Base-by-base conservation (phyloP, 148 eudicot species). In the Fagopyrum esculentum region DNA sequence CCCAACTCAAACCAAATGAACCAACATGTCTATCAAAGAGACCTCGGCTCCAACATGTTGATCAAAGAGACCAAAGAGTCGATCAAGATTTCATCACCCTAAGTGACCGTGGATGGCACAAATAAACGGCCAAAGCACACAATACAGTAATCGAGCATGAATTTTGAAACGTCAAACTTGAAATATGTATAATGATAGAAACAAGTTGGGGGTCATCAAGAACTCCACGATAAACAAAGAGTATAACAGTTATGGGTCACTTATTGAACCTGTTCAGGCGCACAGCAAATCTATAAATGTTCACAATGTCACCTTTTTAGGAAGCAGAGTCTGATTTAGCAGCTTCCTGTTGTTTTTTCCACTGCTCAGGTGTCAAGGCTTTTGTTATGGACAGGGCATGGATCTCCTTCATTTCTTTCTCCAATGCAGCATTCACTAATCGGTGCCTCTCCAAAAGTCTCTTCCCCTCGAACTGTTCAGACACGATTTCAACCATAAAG, bases 371-470 rank as follows among this genome's bases (percentile, higher is more conserved):
- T 6, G 98, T 93, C 76, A 87, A 72, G 51, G 90, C 88, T 76
- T 91, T 93, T 75, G 87, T 88, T 12, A 93, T 89, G 12, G 98
- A 93, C 19, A 93, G 89, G 66, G 98, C 98, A 49, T 93, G 98
- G 73, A 93, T 93, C 74, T 89, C 88, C 78, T 93, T 83, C 97
- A 93, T 88, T 84, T 93, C 97, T 61, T 87, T 88, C 59, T 78
- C 88, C 69, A 93, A 71, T 29, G 95, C 97, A 54, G 87, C 82
- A 79, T 93, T 93, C 55, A 93, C 98, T 86, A 93, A 81, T 13
- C 98, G 84, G 80, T 93, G 98, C 95, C 98, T 89, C 83, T 93
- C 98, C 74, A 93, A 82, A 75, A 93, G 73, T 69, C 93, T 86
- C 82, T 93, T 93, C 35, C 98, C 98, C 75, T 88, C 97, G 74